These are phyloP conservation scores for Thelonectria discophora DNA, from an alignment of 2,329 filamentous ascomycete species.

Conservation along the genomic window DNA sequence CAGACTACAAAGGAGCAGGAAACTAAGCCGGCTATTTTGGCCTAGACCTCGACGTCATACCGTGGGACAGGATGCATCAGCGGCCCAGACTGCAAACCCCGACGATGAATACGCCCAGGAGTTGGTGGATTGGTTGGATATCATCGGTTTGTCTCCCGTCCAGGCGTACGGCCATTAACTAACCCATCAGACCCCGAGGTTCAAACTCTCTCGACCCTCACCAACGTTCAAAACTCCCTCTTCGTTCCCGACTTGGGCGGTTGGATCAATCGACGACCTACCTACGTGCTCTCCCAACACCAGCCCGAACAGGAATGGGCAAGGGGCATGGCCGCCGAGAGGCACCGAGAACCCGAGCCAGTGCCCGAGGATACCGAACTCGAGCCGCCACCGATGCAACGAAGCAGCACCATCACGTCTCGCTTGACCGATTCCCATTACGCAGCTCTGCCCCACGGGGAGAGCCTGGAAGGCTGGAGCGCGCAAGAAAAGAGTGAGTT, in stretches of 20 bases:
- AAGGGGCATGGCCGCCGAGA: constrained; percentile 27
- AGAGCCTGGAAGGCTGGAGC: constrained; percentile 77
- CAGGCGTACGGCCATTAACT: not conserved
- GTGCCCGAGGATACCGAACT: constrained; percentile 14
- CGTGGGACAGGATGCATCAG: constrained; percentile 2
- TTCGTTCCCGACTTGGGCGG: constrained; percentile 84
- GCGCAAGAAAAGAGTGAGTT: constrained; percentile 77
- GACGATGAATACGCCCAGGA: constrained; percentile 51
- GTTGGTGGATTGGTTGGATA: constrained; percentile 52
- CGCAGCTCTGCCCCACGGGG: constrained; percentile 80
- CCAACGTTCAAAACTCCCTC: constrained; percentile 89
- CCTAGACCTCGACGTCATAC: constrained; percentile 33
- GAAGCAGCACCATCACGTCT: constrained; percentile 70
- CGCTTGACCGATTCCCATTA: constrained; percentile 75
- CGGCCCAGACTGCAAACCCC: constrained; percentile 16
- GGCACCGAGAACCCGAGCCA: constrained; percentile 24
- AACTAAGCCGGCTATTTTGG: constrained; percentile 42
- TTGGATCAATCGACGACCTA: constrained; percentile 79
- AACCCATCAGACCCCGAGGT: constrained; percentile 76
- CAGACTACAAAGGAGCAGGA: constrained; percentile 32
- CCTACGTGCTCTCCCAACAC: constrained; percentile 74
- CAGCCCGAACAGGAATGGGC: constrained; percentile 40
- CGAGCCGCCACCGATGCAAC: constrained; percentile 43
- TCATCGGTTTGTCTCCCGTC: constrained; percentile 45
- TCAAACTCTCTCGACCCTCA: constrained; percentile 82